phyloP scores from a whole-genome alignment of 2,329 filamentous ascomycete genomes.

The Canariomyces notabilis region DNA sequence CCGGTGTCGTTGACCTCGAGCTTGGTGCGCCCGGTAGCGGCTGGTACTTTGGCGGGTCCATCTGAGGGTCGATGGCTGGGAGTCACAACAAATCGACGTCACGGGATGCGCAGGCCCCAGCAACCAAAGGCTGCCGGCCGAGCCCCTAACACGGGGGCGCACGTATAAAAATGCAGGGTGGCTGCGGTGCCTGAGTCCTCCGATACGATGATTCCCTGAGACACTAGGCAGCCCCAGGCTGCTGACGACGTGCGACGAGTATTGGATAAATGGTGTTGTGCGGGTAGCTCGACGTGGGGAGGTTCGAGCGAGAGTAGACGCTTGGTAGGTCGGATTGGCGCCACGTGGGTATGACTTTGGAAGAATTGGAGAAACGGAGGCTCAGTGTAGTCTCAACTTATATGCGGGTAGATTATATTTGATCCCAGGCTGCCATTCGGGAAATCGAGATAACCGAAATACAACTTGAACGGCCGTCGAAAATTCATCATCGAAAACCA shows the following conservation, averaged over 20 bases:
- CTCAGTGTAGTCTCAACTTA: too few species aligned
- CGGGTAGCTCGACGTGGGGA: background rate
- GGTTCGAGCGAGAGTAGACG: background rate
- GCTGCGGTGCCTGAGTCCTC: conserved; percentile 2
- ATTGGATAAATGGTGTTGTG: background rate
- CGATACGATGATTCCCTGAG: background rate
- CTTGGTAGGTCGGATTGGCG: conserved; percentile 7
- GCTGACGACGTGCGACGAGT: background rate
- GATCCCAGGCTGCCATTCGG: too few species aligned
- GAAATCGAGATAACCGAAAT: too few species aligned
- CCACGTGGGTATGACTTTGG: conserved; percentile 12
- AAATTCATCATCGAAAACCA: too few species aligned
- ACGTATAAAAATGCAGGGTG: conserved; percentile 7
- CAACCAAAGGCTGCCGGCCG: conserved; percentile 5
- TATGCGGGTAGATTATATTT: too few species aligned
- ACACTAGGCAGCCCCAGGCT: too few species aligned
- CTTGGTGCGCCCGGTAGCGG: background rate
- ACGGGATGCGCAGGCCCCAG: background rate
- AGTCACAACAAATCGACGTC: background rate
- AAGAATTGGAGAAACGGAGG: background rate
- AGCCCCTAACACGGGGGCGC: background rate
- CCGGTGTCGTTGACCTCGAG: background rate
- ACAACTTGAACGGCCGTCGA: too few species aligned
- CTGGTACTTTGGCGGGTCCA: conserved; percentile 7
- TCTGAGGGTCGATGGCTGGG: background rate